These are phyloP conservation scores for Blastomyces emzantsi DNA, from an alignment of 2,329 filamentous ascomycete species.

Conservation along the genomic window DNA sequence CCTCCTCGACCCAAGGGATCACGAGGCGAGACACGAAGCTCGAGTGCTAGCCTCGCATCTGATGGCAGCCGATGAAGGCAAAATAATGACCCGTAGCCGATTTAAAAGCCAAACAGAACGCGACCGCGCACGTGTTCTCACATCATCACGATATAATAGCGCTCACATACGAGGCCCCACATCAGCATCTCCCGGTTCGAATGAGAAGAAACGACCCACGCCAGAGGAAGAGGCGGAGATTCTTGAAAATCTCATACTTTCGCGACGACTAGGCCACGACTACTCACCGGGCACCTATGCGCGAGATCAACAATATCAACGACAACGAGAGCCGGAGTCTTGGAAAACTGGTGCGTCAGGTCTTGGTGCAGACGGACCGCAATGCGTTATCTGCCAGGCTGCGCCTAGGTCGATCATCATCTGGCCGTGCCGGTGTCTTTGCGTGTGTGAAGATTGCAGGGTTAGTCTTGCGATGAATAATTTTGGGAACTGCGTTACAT, in stretches of 20 bases:
- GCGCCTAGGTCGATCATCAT: conserved; percentile 81
- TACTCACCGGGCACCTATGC: conserved; percentile 12
- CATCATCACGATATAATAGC: conserved; percentile 37
- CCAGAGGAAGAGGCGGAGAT: conserved; percentile 49
- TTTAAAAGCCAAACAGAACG: conserved; percentile 60
- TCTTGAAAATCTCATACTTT: conserved; percentile 52
- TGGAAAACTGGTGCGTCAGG: conserved; percentile 67
- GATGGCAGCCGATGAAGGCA: conserved; percentile 44
- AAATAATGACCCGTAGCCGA: conserved; percentile 70
- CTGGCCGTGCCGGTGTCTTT: conserved; percentile 93
- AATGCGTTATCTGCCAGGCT: conserved; percentile 88
- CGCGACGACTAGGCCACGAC: conserved; percentile 35
- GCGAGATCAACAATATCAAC: neutral
- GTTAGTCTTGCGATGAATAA: conserved; percentile 95
- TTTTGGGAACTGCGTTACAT: conserved; percentile 93
- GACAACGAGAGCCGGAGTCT: conserved; percentile 24
- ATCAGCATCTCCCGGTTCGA: conserved; percentile 11
- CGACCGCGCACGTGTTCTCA: conserved; percentile 61
- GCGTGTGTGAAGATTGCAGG: conserved; percentile 88
- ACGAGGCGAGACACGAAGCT: conserved; percentile 73
- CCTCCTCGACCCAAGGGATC: conserved; percentile 69
- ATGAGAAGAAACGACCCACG: conserved; percentile 28
- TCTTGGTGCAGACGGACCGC: conserved; percentile 64
- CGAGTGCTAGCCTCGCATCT: conserved; percentile 73
- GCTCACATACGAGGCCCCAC: conserved; percentile 21